Percentiles rank a stretch among this genome's conserved stretches.
phyloP scores from a whole-genome alignment of 2,329 filamentous ascomycete genomes.

The Talaromyces sp. region DNA sequence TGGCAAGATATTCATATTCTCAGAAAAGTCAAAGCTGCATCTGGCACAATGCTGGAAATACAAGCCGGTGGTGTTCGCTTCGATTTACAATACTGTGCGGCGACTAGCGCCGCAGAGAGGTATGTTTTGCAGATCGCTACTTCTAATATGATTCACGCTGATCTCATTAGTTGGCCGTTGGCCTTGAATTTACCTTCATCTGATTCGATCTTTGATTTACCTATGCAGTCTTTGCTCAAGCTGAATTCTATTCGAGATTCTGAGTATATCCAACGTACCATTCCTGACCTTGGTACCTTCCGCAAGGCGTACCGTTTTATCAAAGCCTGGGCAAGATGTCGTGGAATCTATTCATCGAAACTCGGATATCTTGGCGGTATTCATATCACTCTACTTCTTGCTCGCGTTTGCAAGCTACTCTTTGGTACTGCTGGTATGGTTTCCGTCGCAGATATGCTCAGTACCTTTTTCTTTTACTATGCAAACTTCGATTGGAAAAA shows the following conservation, averaged over 20 bases:
- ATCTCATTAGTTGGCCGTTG: slow-evolving; percentile 31
- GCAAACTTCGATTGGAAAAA: slow-evolving; percentile 57
- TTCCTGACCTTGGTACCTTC: slow-evolving; percentile 59
- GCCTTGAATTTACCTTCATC: slow-evolving; percentile 44
- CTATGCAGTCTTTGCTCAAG: slow-evolving; percentile 56
- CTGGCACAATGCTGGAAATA: slow-evolving; percentile 63
- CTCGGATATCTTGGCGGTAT: slow-evolving; percentile 65
- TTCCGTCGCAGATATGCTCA: slow-evolving; percentile 52
- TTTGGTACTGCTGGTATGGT: slow-evolving; percentile 34
- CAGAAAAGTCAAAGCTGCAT: slow-evolving; percentile 56
- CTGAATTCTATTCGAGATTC: slow-evolving; percentile 64
- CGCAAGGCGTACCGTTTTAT: slow-evolving; percentile 58
- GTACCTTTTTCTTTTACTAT: slow-evolving; percentile 63
- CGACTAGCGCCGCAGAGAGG: slow-evolving; percentile 53
- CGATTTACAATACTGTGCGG: slow-evolving; percentile 65
- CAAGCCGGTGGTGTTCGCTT: slow-evolving; percentile 57
- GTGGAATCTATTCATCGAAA: slow-evolving; percentile 62
- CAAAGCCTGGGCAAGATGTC: slow-evolving; percentile 59
- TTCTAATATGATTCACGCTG: neutral
- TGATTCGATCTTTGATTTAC: slow-evolving; percentile 55
- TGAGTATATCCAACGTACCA: slow-evolving; percentile 56
- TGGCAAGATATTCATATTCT: slow-evolving; percentile 49
- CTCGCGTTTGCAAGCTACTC: slow-evolving; percentile 57
- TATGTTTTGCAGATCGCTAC: slow-evolving; percentile 21
- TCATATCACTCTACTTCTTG: slow-evolving; percentile 61